Conservation (phyloP, 2,329 filamentous ascomycete species). For the Sporothrix humicola region DNA sequence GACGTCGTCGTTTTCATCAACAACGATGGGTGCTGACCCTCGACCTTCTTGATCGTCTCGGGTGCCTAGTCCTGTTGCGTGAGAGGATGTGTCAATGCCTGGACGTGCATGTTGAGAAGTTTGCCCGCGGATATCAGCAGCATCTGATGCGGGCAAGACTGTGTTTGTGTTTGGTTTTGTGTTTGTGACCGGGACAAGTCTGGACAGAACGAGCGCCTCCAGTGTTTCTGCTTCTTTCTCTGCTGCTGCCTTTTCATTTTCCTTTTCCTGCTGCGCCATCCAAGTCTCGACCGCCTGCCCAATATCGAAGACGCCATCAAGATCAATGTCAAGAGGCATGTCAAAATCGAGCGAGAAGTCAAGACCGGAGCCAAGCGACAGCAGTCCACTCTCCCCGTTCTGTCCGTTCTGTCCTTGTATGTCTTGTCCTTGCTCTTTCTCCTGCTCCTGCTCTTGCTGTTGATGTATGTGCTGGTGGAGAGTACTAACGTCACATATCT, state of each 20-base stretch:
- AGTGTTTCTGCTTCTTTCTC: background rate
- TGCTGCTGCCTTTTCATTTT: background rate
- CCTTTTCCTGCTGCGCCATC: background rate
- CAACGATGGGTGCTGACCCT: slow-evolving; percentile 6
- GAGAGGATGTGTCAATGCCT: slow-evolving; percentile 30
- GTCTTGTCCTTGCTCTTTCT: background rate
- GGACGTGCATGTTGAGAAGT: background rate
- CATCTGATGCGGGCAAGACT: background rate
- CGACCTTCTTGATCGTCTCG: slow-evolving; percentile 29
- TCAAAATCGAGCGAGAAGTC: slow-evolving; percentile 2
- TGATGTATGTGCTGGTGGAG: slow-evolving; percentile 22
- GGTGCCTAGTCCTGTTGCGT: slow-evolving; percentile 20
- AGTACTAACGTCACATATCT: slow-evolving; percentile 33
- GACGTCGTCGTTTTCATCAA: background rate
- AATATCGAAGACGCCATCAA: background rate
- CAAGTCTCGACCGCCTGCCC: slow-evolving; percentile 21
- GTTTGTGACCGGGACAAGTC: too few relatives aligned
- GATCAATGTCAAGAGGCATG: too few relatives aligned
- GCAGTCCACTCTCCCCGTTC: background rate
- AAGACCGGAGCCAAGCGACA: background rate
- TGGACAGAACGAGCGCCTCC: background rate
- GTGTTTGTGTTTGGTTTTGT: background rate
- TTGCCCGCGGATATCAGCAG: background rate
- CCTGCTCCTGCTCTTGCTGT: too few relatives aligned
- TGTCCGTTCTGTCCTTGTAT: background rate